phyloP scores from a whole-genome alignment of 169 alveolate species.

The Plasmodium malariae region DNA sequence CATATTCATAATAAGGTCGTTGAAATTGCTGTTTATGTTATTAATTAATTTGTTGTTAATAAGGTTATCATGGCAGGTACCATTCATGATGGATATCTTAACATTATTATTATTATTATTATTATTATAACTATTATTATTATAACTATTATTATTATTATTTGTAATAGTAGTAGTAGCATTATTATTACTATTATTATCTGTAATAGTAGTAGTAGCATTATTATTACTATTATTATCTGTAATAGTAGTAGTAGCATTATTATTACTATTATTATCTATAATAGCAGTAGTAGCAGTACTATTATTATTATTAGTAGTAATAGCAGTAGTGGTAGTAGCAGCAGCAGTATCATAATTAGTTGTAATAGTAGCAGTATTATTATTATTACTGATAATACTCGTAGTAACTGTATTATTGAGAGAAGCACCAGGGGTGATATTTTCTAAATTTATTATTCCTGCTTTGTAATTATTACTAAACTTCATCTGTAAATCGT shows the following conservation, averaged over 20 bases:
- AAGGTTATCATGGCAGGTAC: background rate
- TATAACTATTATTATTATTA: background rate
- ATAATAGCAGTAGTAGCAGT: background rate
- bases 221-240: background rate
- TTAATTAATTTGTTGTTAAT: slow-evolving; percentile 5
- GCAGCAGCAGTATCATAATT: background rate
- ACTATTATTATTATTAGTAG: slow-evolving; percentile 11
- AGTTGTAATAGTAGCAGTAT: background rate
- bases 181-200: background rate
- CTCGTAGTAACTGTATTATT: too few species aligned
- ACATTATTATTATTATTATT: background rate
- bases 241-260: background rate
- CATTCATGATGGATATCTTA: background rate
- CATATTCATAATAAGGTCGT: background rate
- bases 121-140: background rate
- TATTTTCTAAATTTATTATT: background rate
- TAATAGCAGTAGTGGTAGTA: background rate
- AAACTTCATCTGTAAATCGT: slow-evolving; percentile 4
- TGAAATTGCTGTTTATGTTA: slow-evolving; percentile 4
- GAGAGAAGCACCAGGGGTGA: background rate
- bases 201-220: background rate
- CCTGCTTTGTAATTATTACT: background rate
- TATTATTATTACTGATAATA: background rate
- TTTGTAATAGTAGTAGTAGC: background rate
- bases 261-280: slow-evolving; percentile 10